Evolutionary conservation across 495 filamentous ascomycete species (phyloP).

Genomic region (Penicillium manginii): DNA sequence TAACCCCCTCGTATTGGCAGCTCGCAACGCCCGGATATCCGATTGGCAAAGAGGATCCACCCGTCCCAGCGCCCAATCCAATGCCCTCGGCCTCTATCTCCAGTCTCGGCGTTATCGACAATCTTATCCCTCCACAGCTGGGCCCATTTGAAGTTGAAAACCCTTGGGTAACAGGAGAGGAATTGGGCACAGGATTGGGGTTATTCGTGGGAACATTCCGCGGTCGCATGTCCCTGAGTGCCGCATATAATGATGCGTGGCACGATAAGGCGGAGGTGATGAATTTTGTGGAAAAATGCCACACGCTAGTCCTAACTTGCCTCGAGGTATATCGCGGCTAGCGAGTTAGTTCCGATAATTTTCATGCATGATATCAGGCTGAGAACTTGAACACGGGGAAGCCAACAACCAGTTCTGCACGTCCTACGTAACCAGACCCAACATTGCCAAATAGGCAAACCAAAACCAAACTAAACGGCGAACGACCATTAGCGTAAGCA

Average conservation of each 20-base stretch:
- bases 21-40: slow-evolving; percentile 27
- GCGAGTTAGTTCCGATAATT: not conserved
- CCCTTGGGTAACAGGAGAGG: slow-evolving; percentile 46
- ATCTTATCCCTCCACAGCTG: slow-evolving; percentile 19
- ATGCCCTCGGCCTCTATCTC: slow-evolving; percentile 42
- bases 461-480: not conserved
- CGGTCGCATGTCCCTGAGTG: slow-evolving; percentile 34
- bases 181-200: slow-evolving; percentile 39
- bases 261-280: slow-evolving; percentile 28
- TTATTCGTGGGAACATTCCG: slow-evolving; percentile 41
- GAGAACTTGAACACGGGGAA: not conserved
- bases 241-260: slow-evolving; percentile 45
- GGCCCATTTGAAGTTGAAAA: slow-evolving; percentile 29
- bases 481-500: not conserved
- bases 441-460: no score
- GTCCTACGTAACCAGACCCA: slow-evolving; percentile 1
- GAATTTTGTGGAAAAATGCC: slow-evolving; percentile 16
- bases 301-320: not conserved
- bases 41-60: slow-evolving; percentile 14
- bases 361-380: not conserved
- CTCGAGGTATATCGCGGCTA: not conserved
- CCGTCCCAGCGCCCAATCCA: slow-evolving; percentile 28
- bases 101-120: slow-evolving; percentile 31
- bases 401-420: not conserved
- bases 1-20: slow-evolving; percentile 32